phyloP scores from a whole-genome alignment of 495 filamentous ascomycete species.

The Trichoderma reesei region DNA sequence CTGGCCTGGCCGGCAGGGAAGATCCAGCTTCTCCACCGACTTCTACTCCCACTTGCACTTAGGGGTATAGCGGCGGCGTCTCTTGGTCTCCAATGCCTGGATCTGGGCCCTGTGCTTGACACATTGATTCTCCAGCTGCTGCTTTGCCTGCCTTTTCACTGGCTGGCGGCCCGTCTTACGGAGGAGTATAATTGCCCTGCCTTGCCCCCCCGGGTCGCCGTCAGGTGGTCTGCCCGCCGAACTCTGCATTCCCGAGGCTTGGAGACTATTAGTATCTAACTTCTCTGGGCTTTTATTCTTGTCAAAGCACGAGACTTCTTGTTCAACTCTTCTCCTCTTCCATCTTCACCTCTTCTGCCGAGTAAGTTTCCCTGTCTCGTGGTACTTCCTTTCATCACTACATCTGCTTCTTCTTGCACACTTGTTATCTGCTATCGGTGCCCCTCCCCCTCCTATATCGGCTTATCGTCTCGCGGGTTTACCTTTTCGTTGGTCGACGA shows the following conservation, averaged over 20 bases:
- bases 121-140: background rate
- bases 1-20: background rate
- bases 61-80: slow-evolving; percentile 43
- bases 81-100: slow-evolving; percentile 10
- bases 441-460: background rate
- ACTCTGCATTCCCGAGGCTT: too few relatives aligned
- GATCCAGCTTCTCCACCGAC: background rate
- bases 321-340: background rate
- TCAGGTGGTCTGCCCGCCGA: background rate
- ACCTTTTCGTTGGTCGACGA: background rate
- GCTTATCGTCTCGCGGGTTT: background rate
- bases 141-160: background rate
- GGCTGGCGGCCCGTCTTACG: too few relatives aligned
- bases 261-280: too few relatives aligned
- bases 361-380: background rate
- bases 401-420: background rate
- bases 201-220: background rate
- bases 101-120: slow-evolving; percentile 10
- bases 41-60: slow-evolving; percentile 54
- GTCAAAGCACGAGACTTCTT: too few relatives aligned
- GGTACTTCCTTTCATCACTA: background rate
- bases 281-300: too few relatives aligned
- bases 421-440: too few relatives aligned
- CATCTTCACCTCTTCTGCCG: background rate
- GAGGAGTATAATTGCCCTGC: background rate